Evolutionary conservation across 2,329 filamentous ascomycete species (phyloP), one percentile per base, ranked within the genome.

Genomic region (Aspergillus sp.): DNA sequence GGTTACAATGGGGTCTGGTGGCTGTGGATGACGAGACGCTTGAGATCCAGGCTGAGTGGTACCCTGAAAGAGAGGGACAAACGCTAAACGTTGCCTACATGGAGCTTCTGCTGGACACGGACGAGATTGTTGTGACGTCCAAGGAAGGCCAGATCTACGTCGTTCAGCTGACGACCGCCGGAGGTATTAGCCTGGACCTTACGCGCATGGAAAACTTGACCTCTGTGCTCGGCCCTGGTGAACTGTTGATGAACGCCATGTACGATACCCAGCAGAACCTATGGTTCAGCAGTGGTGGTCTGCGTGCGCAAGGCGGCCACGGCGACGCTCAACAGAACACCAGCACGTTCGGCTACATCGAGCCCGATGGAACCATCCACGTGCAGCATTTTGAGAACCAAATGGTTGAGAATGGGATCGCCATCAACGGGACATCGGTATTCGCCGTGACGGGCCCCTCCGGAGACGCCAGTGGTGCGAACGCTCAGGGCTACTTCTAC

Each of bases 131-230:
- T 7, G 20, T 49, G 5, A 49, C 36, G 5, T 42, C 34, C 6
- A 43, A 49, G 38, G 34, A 49, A 31, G 47, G 36, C 14, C 47
- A 49, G 36, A 49, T 49, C 20, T 49, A 49, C 23, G 36, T 49
- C 2, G 38, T 42, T 7, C 31, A 49, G 23, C 14, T 49, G 23
- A 16, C 34, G 1, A 36, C 23, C 20, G 36, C 23, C 3, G 34
- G 16, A 4, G 36, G 20, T 3, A 20, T 17, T 14, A 20, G 17
- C 34, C 21, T 49, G 21, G 36, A 23, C 10, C 46, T 48, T 3
- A 25, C 31, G 3, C 19, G 23, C 11, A 48, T 31, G 31, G 17
- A 21, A 5, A 31, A 48, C 16, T 11, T 48, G 32, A 48, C 46
- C 9, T 48, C 34, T 5, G 36, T 41, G 3, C 17, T 48, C 4